phyloP scores from a whole-genome alignment of 257 asterid species.

The Petrea volubilis region DNA sequence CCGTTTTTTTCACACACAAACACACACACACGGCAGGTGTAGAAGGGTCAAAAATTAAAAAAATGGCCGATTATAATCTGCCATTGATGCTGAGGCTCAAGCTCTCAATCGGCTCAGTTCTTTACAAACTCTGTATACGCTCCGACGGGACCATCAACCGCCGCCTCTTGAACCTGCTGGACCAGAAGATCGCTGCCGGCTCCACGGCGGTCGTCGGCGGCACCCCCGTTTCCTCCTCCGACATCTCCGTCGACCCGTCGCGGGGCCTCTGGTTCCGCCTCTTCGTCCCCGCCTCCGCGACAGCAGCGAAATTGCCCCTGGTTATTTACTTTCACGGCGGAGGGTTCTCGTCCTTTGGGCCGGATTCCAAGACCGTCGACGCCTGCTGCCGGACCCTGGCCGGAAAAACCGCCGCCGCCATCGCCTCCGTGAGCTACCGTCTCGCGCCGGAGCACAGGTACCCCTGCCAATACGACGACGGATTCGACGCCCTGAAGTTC shows the following conservation, averaged over 20 bases:
- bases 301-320: conserved; percentile 14
- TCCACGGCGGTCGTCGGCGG: not conserved
- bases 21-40: not conserved
- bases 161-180: conserved; percentile 10
- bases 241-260: not conserved
- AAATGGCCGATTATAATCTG: not conserved
- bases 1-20: not conserved
- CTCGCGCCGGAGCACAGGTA: conserved; percentile 25
- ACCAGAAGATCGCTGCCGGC: not conserved
- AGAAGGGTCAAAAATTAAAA: not conserved
- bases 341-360: conserved; percentile 9
- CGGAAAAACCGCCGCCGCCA: not conserved
- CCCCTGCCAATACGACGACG: conserved; percentile 30
- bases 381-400: conserved; percentile 2
- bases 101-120: not conserved
- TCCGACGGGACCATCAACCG: conserved; percentile 15
- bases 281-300: conserved; percentile 22
- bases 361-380: conserved; percentile 10
- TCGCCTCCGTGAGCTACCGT: conserved; percentile 29
- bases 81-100: conserved; percentile 15
- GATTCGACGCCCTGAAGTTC: conserved; percentile 25
- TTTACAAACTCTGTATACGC: not conserved
- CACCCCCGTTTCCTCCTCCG: not conserved
- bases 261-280: conserved; percentile 31
- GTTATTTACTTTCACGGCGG: conserved; percentile 29